Evolutionary conservation across 2,329 filamentous ascomycete genomes (phyloP).

Genomic region (Trichophyton benhamiae): DNA sequence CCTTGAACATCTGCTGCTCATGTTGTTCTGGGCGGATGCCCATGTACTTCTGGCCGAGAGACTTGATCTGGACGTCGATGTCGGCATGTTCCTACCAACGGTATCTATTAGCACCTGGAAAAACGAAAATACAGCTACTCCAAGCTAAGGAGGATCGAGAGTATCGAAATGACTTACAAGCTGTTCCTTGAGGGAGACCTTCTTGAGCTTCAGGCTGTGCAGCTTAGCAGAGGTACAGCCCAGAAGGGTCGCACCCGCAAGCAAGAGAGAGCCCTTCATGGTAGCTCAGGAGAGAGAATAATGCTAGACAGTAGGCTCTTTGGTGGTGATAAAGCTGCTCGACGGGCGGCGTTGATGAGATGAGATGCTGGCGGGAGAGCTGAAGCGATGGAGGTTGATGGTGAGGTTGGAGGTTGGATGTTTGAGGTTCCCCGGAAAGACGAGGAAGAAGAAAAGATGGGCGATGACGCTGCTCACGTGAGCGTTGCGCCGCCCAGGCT

Average conservation of each 20-base stretch:
- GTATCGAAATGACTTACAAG: conserved; percentile 50
- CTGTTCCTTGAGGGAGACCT: conserved; percentile 84
- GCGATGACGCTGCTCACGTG: conserved; percentile 1
- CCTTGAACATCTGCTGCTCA: conserved; percentile 66
- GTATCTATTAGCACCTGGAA: neutral
- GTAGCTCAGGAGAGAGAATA: conserved; percentile 9
- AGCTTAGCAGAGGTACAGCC: conserved; percentile 73
- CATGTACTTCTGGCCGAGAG: conserved; percentile 93
- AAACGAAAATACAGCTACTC: neutral
- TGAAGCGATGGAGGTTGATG: neutral
- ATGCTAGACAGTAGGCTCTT: neutral
- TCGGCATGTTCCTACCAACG: conserved; percentile 54
- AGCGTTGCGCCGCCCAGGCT: neutral
- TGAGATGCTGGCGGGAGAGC: neutral
- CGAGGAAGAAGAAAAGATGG: neutral
- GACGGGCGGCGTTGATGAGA: neutral
- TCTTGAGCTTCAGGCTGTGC: conserved; percentile 96
- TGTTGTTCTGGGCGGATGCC: conserved; percentile 60
- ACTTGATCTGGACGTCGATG: conserved; percentile 68
- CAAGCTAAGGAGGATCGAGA: neutral
- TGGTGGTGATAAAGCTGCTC: neutral
- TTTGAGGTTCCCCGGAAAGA: neutral
- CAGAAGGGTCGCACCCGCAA: conserved; percentile 67
- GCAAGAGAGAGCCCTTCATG: conserved; percentile 79
- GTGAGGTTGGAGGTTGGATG: neutral